phyloP scores from a whole-genome alignment of 495 filamentous ascomycete species.

The Xylaria longipes region DNA sequence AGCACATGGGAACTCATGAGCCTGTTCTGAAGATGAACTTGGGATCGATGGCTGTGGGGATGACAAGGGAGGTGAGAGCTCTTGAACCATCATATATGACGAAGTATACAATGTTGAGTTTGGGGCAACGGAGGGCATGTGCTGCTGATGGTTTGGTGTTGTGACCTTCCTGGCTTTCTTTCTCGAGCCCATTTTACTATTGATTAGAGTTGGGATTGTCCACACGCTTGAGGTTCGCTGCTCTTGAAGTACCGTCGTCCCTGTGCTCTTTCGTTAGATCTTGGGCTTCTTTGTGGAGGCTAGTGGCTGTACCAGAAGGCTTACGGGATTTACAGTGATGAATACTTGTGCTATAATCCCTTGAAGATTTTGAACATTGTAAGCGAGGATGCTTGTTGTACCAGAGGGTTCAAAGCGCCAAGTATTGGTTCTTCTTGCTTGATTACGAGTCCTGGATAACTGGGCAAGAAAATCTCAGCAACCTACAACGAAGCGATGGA shows the following conservation, averaged over 20 bases:
- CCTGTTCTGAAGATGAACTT: not conserved
- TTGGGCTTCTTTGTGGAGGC: not conserved
- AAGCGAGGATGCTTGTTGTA: too few species aligned
- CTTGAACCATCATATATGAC: constrained; percentile 10
- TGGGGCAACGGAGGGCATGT: not conserved
- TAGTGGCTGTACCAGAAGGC: not conserved
- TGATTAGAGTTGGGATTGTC: too few species aligned
- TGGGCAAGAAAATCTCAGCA: not conserved
- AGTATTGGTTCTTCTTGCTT: not conserved
- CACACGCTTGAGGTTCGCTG: not conserved
- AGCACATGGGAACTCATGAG: not conserved
- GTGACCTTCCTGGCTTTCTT: not conserved
- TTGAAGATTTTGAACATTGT: not conserved
- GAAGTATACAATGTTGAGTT: constrained; percentile 8
- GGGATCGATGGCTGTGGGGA: not conserved
- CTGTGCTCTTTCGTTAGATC: not conserved
- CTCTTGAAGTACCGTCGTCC: not conserved
- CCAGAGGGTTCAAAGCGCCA: too few species aligned
- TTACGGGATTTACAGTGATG: not conserved
- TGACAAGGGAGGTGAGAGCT: constrained; percentile 2
- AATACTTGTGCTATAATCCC: not conserved
- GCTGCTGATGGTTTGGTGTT: not conserved
- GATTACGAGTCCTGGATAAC: not conserved
- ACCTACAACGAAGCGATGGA: too few species aligned
- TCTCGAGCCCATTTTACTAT: not conserved